These are phyloP conservation scores for Trametes polyzona DNA, from an alignment of 1,284 basidiomycete species.

Conservation along the genomic window DNA sequence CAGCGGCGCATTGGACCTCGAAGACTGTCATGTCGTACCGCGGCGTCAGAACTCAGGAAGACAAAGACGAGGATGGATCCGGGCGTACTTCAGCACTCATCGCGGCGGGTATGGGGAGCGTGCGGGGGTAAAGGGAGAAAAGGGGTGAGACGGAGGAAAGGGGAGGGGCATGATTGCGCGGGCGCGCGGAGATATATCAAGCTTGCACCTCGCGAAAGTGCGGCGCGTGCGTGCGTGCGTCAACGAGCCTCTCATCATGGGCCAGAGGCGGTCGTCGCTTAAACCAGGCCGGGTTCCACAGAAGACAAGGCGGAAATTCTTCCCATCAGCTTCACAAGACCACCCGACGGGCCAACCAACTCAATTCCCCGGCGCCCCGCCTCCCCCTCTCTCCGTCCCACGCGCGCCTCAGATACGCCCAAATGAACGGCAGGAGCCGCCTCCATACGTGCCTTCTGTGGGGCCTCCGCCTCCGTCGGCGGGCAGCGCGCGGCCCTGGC, in stretches of 20 bases:
- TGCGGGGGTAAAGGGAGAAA: neutral
- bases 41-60: neutral
- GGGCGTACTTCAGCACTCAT: slow-evolving; percentile 8
- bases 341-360: neutral
- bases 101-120: neutral
- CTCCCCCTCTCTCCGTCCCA: neutral
- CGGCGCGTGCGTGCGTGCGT: neutral
- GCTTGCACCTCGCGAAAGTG: neutral
- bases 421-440: too few species aligned
- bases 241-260: slow-evolving; percentile 2
- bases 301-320: slow-evolving; percentile 9
- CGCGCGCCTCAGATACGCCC: neutral
- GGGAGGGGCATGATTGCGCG: neutral
- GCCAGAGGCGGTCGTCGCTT: slow-evolving; percentile 8
- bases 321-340: slow-evolving; percentile 2
- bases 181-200: slow-evolving; percentile 7
- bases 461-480: neutral
- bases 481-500: neutral
- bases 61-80: neutral
- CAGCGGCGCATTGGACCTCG: slow-evolving; percentile 5
- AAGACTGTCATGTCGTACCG: neutral
- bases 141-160: neutral
- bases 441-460: slow-evolving; percentile 5
- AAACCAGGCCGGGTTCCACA: slow-evolving; percentile 4
- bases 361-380: neutral